Evolutionary conservation across 305 asterid species (phyloP).

Genomic region (Caryopteris hybrid): DNA sequence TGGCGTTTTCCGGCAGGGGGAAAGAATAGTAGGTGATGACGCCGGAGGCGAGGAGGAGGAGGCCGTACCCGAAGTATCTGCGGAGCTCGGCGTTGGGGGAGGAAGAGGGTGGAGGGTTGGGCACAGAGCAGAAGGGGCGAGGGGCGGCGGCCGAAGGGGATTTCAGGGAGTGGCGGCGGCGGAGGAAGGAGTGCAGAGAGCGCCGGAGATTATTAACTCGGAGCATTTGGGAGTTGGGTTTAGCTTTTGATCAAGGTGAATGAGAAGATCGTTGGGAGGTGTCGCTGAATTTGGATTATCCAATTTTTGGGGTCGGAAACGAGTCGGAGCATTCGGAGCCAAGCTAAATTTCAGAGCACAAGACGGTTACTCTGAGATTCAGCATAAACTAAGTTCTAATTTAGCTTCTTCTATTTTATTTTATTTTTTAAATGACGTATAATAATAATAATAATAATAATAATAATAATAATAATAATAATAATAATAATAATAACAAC

Average conservation of each 20-base stretch:
- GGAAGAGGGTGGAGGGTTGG: conserved; percentile 42
- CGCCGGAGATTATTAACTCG: conserved; percentile 46
- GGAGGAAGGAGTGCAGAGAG: conserved; percentile 43
- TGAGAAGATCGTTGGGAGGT: background rate
- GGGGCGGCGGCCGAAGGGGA: conserved; percentile 26
- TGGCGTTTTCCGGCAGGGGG: conserved; percentile 76
- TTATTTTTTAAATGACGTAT: too few species aligned
- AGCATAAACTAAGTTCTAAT: too few species aligned
- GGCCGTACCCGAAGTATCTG: conserved; percentile 70
- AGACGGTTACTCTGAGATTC: too few species aligned
- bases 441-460: too few species aligned
- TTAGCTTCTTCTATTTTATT: too few species aligned
- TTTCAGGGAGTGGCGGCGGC: conserved; percentile 22
- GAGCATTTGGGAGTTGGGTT: conserved; percentile 36
- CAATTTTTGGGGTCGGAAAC: background rate
- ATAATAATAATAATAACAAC: too few species aligned
- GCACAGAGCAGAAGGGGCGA: conserved; percentile 30
- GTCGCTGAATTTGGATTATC: background rate
- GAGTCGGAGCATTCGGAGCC: background rate
- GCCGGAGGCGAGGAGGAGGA: conserved; percentile 77
- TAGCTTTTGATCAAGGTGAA: conserved; percentile 2
- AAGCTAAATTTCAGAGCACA: too few species aligned
- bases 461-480: too few species aligned
- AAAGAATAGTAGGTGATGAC: conserved; percentile 87
- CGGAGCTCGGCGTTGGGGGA: conserved; percentile 74